Evolutionary conservation across 768 basidiomycete species (phyloP), one percentile per base, ranked within the genome.

Genomic region (Panellus pusillus): DNA sequence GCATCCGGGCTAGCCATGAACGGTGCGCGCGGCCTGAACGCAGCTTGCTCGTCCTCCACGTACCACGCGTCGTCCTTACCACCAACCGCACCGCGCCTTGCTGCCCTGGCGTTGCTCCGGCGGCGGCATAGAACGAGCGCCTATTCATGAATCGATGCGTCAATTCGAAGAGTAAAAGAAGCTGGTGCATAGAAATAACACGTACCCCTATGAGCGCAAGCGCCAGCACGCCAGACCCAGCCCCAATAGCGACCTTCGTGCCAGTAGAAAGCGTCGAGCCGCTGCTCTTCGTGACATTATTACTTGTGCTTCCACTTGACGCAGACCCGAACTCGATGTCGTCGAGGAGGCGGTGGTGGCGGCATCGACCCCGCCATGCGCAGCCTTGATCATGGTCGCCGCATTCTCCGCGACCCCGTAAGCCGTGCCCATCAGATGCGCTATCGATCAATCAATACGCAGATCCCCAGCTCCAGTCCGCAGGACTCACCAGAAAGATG

Each of bases 351-450:
- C 27, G 9, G 35, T 14, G 11, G 36, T 28, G 24, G 17, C 44
- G 8, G 28, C 4, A 29, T 12, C 44, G 24, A 17, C 17, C 32
- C 17, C 42, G 4, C 28, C 59, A 18, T 61, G 28, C 19, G 40
- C 31, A 18, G 56, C 53, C 47, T 61, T 61, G 46, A 61, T 61
- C 5, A 61, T 6, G 13, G 54, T 56, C 32, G 60, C 60, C 27
- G 63, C 63, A 24, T 45, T 58, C 47, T 65, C 63, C 1, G 63
- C 63, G 19, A 65, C 44, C 1, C 61, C 63, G 20, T 65, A 65
- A 15, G 63, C 49, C 14, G 63, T 65, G 20, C 53, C 47, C 58
- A 58, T 59, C 36, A 57, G 58, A 44, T 60, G 62, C 19, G 59
- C 31, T 32, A 13, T 32, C 31, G 31, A 32, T 13, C 6, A 32